These are phyloP conservation scores for Arbutus unedo DNA, from an alignment of 148 eudicot genomes.

Conservation along the genomic window DNA sequence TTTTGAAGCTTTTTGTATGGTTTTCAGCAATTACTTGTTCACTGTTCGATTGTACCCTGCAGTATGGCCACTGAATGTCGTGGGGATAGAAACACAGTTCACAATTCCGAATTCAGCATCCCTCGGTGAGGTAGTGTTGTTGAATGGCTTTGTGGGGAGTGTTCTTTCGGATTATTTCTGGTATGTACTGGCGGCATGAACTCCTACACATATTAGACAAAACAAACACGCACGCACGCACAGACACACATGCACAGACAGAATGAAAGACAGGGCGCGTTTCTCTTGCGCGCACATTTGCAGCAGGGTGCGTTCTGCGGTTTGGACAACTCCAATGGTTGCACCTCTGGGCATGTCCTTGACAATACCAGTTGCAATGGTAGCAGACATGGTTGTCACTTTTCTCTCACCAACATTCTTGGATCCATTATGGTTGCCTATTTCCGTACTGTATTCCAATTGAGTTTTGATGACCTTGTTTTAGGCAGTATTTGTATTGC, in stretches of 20 bases:
- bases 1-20: not conserved
- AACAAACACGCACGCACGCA: no score
- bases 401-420: slow-evolving; percentile 36
- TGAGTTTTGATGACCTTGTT: not conserved
- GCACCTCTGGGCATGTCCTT: slow-evolving; percentile 43
- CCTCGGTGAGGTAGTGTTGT: slow-evolving; percentile 30
- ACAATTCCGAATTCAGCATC: slow-evolving; percentile 29
- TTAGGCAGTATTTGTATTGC: not conserved
- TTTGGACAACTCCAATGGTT: slow-evolving; percentile 45
- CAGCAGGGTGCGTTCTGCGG: slow-evolving; percentile 38
- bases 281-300: not conserved
- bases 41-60: slow-evolving; percentile 17
- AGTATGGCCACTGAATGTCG: slow-evolving; percentile 39
- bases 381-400: slow-evolving; percentile 44
- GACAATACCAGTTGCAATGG: slow-evolving; percentile 47
- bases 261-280: no score
- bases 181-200: slow-evolving; percentile 5
- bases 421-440: slow-evolving; percentile 36
- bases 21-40: not conserved
- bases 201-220: no score
- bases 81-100: slow-evolving; percentile 35
- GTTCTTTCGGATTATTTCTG: slow-evolving; percentile 43
- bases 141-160: slow-evolving; percentile 48
- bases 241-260: no score
- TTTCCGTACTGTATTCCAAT: not conserved